Percentiles rank a stretch among this genome's conserved stretches.
Evolutionary conservation across 148 eudicot genomes (phyloP).

Genomic region (Camellia granthamiana): DNA sequence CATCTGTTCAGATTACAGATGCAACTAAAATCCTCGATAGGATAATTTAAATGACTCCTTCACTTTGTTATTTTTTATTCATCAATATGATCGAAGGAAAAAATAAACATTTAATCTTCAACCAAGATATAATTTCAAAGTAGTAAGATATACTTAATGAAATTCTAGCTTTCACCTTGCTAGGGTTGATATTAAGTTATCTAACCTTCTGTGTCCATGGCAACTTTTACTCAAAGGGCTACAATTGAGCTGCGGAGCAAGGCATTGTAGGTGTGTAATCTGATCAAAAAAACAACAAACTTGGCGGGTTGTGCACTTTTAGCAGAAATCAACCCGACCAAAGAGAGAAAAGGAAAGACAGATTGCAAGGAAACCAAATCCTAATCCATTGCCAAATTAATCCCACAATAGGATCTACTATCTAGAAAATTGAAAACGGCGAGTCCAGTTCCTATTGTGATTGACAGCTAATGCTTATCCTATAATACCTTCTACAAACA

Average conservation of each 20-base stretch:
- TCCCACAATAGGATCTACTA: too few species aligned
- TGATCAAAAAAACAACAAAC: too few species aligned
- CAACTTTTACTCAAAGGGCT: not conserved
- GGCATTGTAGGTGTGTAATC: too few species aligned
- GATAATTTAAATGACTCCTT: not conserved
- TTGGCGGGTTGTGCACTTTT: too few species aligned
- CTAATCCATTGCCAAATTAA: too few species aligned
- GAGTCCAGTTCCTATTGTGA: not conserved
- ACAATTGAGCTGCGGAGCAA: not conserved
- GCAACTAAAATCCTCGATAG: not conserved
- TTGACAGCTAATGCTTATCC: not conserved
- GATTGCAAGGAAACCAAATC: too few species aligned
- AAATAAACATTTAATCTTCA: not conserved
- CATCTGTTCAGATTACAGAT: not conserved
- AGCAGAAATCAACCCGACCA: too few species aligned
- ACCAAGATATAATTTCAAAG: not conserved
- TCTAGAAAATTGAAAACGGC: not conserved
- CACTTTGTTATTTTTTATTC: not conserved
- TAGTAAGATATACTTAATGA: not conserved
- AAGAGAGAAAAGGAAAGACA: too few species aligned
- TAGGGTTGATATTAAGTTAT: not conserved
- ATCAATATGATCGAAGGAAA: not conserved
- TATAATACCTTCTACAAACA: not conserved
- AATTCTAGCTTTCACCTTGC: not conserved
- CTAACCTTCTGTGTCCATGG: not conserved